Base-by-base conservation (phyloP, 2,329 filamentous ascomycete genomes). In the Penicillium sp. region DNA sequence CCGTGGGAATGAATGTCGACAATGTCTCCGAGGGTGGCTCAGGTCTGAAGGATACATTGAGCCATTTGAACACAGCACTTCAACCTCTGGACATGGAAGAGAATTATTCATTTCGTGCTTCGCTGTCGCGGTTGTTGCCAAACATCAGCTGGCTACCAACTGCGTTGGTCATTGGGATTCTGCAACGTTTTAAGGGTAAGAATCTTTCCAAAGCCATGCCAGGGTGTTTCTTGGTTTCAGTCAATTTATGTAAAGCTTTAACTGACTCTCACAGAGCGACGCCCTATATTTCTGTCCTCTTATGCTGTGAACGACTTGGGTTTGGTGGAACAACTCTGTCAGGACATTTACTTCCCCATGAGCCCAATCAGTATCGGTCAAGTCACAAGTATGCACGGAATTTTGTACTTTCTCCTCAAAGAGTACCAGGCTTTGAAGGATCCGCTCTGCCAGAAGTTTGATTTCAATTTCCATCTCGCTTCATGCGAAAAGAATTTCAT, bases 281-380 rank as follows among this genome's bases (percentile, higher is more conserved):
- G 45, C 3, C 60, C 63, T 5, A 49, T 62, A 5, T 64, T 61
- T 21, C 40, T 66, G 1, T 55, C 39, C 2, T 66, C 62, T 2
- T 60, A 61, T 46, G 47, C 56, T 4, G 42, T 65, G 21, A 65
- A 53, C 24, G 56, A 65, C 43, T 22, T 47, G 3, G 24, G 24
- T 4, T 32, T 65, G 47, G 52, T 67, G 3, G 64, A 67, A 29
- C 32, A 42, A 7, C 49, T 66, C 4, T 67, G 59, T 40, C 58
- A 59, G 24, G 58, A 43, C 22, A 54, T 65, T 0, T 67, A 67
- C 39, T 67, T 62, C 29, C 56, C 64, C 14, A 54, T 56, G 22
- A 49, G 54, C 6, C 32, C 58, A 3, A 39, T 57, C 2, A 58
- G 56, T 8, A 29, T 54, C 13, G 62, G 59, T 0, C 48, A 60